phyloP scores from a whole-genome alignment of 768 basidiomycete species.

The Pisolithus albus region DNA sequence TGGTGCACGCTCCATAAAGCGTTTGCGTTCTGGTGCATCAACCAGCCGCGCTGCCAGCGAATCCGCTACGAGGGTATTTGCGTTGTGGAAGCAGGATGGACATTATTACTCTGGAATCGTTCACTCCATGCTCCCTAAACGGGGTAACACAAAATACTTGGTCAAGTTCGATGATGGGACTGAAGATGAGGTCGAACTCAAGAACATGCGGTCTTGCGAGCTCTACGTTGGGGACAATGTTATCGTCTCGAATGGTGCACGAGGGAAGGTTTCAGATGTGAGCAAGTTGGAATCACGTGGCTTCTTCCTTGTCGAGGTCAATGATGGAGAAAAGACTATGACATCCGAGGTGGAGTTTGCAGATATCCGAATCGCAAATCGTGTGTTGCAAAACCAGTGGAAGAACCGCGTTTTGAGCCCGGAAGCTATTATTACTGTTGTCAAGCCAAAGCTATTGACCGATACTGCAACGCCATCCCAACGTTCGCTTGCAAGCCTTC shows the following conservation, averaged over 20 bases:
- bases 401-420: conserved; percentile 40
- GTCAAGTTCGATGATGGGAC: conserved; percentile 67
- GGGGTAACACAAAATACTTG: conserved; percentile 29
- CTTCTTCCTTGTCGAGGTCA: conserved; percentile 32
- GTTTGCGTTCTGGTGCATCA: conserved; percentile 33
- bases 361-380: conserved; percentile 45
- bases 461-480: conserved; percentile 46
- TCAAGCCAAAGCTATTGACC: conserved; percentile 30
- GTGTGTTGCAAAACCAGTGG: conserved; percentile 48
- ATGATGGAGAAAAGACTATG: conserved; percentile 28
- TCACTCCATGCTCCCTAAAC: conserved; percentile 19
- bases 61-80: conserved; percentile 56
- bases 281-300: conserved; percentile 23
- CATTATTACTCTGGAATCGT: conserved; percentile 59
- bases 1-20: conserved; percentile 31
- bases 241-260: conserved; percentile 25
- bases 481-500: conserved; percentile 34
- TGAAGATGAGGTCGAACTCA: conserved; percentile 38
- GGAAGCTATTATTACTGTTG: conserved; percentile 37
- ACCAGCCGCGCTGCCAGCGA: conserved; percentile 14
- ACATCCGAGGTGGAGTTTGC: conserved; percentile 25
- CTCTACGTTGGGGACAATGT: conserved; percentile 54
- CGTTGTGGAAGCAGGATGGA: conserved; percentile 55
- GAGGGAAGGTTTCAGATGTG: conserved; percentile 28
- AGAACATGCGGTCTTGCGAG: conserved; percentile 47